phyloP scores from a whole-genome alignment of 2,329 filamentous ascomycete genomes.

The Arthrobotrys musiformis region DNA sequence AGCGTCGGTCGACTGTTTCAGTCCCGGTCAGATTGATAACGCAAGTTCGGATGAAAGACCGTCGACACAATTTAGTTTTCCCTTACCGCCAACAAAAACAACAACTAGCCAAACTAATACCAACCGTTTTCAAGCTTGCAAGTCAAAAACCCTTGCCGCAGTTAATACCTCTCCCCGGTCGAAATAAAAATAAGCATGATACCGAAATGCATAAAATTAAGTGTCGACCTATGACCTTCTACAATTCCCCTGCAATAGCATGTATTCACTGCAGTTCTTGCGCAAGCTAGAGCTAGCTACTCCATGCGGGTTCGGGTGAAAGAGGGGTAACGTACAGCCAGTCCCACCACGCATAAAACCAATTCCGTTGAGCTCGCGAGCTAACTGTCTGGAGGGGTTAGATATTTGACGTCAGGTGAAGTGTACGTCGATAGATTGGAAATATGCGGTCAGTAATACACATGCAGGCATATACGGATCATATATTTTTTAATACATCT shows the following conservation, averaged over 20 bases:
- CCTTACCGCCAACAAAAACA: too few species aligned
- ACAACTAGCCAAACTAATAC: constrained; percentile 2
- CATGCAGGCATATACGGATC: not conserved
- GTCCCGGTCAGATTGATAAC: not conserved
- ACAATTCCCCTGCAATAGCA: too few species aligned
- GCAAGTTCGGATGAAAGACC: constrained; percentile 1
- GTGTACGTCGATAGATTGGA: not conserved
- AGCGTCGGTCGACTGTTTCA: not conserved
- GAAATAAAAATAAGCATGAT: too few species aligned
- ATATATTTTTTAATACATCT: not conserved
- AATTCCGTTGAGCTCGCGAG: not conserved
- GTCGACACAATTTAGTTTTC: too few species aligned
- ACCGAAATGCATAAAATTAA: not conserved
- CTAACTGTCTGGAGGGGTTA: constrained; percentile 12
- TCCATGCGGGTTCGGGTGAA: not conserved
- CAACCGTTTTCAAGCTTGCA: not conserved
- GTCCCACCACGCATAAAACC: not conserved
- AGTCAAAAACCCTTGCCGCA: not conserved
- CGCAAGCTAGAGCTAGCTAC: not conserved
- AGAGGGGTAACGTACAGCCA: constrained; percentile 14
- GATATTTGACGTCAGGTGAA: not conserved
- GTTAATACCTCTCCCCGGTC: not conserved
- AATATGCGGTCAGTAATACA: not conserved
- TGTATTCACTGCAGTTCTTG: not conserved
- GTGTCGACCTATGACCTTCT: constrained; percentile 2